Percentiles rank a stretch among this genome's conserved stretches.
Conservation (phyloP, 1,284 basidiomycete genomes). For the Tilletia walkeri region DNA sequence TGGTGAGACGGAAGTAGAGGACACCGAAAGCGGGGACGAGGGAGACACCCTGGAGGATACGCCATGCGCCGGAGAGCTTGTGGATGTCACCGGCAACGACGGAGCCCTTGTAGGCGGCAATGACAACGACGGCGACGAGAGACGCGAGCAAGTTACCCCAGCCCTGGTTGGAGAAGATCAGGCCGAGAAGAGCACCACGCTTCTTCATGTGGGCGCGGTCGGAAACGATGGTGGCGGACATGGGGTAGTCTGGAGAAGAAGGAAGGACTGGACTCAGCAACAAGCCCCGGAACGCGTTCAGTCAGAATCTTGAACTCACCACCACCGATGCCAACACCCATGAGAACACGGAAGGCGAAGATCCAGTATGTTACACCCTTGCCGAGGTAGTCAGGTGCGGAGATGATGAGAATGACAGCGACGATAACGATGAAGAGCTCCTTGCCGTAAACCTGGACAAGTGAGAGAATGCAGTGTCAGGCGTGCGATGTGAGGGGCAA, state of each 20-base stretch:
- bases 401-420: slow-evolving; percentile 50
- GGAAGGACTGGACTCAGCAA: slow-evolving; percentile 42
- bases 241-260: slow-evolving; percentile 64
- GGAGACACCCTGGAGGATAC: slow-evolving; percentile 55
- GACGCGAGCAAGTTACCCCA: slow-evolving; percentile 59
- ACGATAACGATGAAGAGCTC: slow-evolving; percentile 49
- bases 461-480: not conserved
- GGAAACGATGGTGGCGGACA: slow-evolving; percentile 60
- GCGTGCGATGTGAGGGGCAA: not conserved
- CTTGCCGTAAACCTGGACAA: slow-evolving; percentile 45
- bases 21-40: slow-evolving; percentile 47
- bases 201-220: slow-evolving; percentile 45
- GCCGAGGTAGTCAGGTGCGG: slow-evolving; percentile 44
- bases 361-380: slow-evolving; percentile 50
- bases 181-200: slow-evolving; percentile 43
- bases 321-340: slow-evolving; percentile 65
- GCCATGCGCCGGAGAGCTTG: slow-evolving; percentile 51
- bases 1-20: slow-evolving; percentile 61
- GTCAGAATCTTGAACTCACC: not conserved
- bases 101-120: slow-evolving; percentile 67
- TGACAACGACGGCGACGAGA: slow-evolving; percentile 69
- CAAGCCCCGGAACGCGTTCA: not conserved
- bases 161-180: slow-evolving; percentile 58
- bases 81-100: slow-evolving; percentile 31
- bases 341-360: slow-evolving; percentile 44